Conservation (phyloP, 1,284 basidiomycete species). For the Hymenochaete sp. region DNA sequence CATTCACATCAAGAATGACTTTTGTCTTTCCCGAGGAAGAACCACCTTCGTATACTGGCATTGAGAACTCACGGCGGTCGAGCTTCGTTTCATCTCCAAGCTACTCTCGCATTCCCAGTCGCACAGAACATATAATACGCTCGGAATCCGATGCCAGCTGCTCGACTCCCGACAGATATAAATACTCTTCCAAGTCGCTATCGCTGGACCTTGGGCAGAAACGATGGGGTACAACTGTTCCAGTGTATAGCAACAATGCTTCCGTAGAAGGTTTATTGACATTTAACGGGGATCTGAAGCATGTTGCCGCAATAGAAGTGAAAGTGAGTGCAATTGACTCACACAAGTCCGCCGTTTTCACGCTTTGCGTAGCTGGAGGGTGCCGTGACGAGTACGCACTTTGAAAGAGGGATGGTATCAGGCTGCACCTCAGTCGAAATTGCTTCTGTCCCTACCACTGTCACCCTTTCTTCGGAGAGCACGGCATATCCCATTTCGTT, state of each 20-base stretch:
- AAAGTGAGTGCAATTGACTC: conserved; percentile 23
- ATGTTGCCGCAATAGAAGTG: conserved; percentile 31
- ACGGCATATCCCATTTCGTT: conserved; percentile 32
- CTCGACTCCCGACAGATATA: conserved; percentile 28
- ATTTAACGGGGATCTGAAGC: conserved; percentile 29
- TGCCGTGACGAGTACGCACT: conserved; percentile 28
- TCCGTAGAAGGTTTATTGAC: conserved; percentile 33
- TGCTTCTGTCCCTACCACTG: conserved; percentile 28
- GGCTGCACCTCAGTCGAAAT: conserved; percentile 21
- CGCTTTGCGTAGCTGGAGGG: conserved; percentile 31
- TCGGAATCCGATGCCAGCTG: neutral
- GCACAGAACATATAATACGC: conserved; percentile 5
- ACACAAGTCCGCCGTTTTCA: neutral
- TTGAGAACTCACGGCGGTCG: neutral
- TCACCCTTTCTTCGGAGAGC: conserved; percentile 22
- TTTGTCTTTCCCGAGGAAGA: conserved; percentile 5
- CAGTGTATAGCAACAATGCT: conserved; percentile 35
- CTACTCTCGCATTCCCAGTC: conserved; percentile 7
- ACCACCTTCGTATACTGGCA: conserved; percentile 11
- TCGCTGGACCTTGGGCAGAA: conserved; percentile 34
- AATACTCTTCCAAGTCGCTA: conserved; percentile 33
- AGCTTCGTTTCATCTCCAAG: conserved; percentile 3
- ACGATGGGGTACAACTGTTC: conserved; percentile 31
- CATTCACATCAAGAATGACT: neutral
- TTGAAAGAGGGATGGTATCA: conserved; percentile 26